Evolutionary conservation across 106 monocot species (phyloP).

Genomic region (Acorus gramineus): DNA sequence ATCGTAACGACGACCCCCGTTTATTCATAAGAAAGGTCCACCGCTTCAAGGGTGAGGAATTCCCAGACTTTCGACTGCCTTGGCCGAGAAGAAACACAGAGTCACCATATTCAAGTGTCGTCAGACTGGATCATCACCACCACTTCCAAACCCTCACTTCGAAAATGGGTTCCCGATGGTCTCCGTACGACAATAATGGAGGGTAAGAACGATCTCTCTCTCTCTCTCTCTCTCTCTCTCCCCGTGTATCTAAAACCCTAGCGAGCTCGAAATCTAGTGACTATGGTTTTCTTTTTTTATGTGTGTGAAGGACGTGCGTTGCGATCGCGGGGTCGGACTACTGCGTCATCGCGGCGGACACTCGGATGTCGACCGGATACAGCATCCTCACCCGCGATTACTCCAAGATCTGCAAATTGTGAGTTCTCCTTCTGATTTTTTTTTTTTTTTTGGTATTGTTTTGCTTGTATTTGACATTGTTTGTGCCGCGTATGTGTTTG

Average conservation of each 20-base stretch:
- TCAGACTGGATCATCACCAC: too few species aligned
- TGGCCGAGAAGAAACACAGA: too few species aligned
- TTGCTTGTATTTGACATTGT: neutral
- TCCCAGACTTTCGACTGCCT: too few species aligned
- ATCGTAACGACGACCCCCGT: too few species aligned
- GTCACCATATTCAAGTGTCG: too few species aligned
- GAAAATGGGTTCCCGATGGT: too few species aligned
- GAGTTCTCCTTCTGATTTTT: neutral
- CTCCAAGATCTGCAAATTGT: slow-evolving; percentile 97
- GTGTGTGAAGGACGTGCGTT: slow-evolving; percentile 63
- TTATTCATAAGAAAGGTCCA: too few species aligned
- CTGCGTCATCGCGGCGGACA: slow-evolving; percentile 94
- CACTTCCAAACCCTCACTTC: too few species aligned
- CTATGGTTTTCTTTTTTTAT: neutral
- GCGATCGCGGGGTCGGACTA: slow-evolving; percentile 90
- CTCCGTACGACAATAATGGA: slow-evolving; percentile 87
- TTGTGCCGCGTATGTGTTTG: neutral
- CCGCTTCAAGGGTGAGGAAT: too few species aligned
- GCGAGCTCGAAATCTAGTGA: neutral
- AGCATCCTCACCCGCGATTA: slow-evolving; percentile 90
- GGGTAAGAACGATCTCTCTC: slow-evolving; percentile 29
- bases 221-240: slow-evolving; percentile 4
- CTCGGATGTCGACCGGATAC: slow-evolving; percentile 80
- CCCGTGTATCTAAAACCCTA: neutral
- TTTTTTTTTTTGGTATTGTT: neutral